Evolutionary conservation across 2,329 filamentous ascomycete genomes (phyloP).

Genomic region (Neophaeococcomyces aloes): DNA sequence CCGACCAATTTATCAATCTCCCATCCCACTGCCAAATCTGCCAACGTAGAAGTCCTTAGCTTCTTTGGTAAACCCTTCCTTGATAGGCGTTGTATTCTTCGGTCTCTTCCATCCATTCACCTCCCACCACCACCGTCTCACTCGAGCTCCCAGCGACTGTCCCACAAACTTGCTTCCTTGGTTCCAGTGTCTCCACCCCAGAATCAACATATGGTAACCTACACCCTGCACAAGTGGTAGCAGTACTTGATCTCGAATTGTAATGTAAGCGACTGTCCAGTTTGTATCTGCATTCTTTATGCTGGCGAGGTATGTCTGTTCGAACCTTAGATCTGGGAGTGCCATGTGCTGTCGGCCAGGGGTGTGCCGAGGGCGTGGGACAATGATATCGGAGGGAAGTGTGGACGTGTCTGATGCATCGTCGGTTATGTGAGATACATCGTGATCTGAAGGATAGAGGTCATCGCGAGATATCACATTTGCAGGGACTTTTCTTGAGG

Average conservation of each 20-base stretch:
- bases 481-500: conserved; percentile 56
- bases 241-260: conserved; percentile 71
- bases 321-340: conserved; percentile 76
- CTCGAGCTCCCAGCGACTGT: conserved; percentile 57
- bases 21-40: conserved; percentile 17
- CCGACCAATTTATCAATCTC: conserved; percentile 16
- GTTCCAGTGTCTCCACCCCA: conserved; percentile 89
- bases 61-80: conserved; percentile 28
- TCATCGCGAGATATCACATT: conserved; percentile 18
- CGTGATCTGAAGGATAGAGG: conserved; percentile 7
- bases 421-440: conserved; percentile 13
- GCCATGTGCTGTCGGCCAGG: conserved; percentile 52
- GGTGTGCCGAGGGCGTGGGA: conserved; percentile 27
- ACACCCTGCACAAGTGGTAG: conserved; percentile 81
- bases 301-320: conserved; percentile 94
- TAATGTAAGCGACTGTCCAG: conserved; percentile 74
- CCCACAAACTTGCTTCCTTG: conserved; percentile 65
- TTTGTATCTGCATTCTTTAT: conserved; percentile 69
- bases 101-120: conserved; percentile 84
- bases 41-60: conserved; percentile 30
- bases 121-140: conserved; percentile 87
- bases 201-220: conserved; percentile 73
- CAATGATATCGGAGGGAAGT: conserved; percentile 39
- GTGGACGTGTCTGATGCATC: conserved; percentile 33
- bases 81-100: conserved; percentile 20